Evolutionary conservation across 352 stramenopile species (phyloP).

Genomic region (Blastocystis sp.): DNA sequence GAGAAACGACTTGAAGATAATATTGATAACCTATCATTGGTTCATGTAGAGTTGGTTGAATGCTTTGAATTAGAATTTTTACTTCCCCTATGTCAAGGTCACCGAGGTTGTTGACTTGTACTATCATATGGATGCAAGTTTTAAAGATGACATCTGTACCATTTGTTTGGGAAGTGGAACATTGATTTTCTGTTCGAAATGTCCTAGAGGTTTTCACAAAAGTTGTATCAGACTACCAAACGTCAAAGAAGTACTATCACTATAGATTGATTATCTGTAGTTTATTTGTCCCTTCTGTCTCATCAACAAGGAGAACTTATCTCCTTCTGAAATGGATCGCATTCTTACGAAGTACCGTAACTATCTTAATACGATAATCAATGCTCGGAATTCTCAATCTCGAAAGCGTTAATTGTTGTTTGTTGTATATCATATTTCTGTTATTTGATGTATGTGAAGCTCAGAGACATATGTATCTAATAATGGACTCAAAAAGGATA

Average conservation of each 20-base stretch:
- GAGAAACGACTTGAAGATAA: conserved; percentile 40
- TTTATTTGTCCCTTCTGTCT: conserved; percentile 59
- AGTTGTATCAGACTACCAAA: not conserved
- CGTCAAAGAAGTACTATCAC: not conserved
- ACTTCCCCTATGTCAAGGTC: conserved; percentile 12
- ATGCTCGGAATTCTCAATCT: too few relatives aligned
- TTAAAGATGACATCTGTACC: conserved; percentile 50
- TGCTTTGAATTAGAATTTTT: not conserved
- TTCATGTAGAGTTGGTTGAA: not conserved
- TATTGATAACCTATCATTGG: conserved; percentile 22
- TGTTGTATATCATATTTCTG: too few relatives aligned
- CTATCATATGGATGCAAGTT: conserved; percentile 48
- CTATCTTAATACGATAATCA: not conserved
- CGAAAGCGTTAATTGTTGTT: too few relatives aligned
- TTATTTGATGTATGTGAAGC: too few relatives aligned
- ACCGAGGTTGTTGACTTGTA: conserved; percentile 42
- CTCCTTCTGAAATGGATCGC: conserved; percentile 8
- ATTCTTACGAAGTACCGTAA: not conserved
- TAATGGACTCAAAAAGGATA: too few relatives aligned
- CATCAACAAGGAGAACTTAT: not conserved
- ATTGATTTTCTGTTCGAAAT: conserved; percentile 34
- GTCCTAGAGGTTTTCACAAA: conserved; percentile 35
- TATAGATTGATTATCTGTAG: not conserved
- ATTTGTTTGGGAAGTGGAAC: not conserved
- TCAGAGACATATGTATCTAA: too few relatives aligned